These are phyloP conservation scores for Laetiporus sulphureus DNA, from an alignment of 1,284 basidiomycete genomes.

Conservation along the genomic window DNA sequence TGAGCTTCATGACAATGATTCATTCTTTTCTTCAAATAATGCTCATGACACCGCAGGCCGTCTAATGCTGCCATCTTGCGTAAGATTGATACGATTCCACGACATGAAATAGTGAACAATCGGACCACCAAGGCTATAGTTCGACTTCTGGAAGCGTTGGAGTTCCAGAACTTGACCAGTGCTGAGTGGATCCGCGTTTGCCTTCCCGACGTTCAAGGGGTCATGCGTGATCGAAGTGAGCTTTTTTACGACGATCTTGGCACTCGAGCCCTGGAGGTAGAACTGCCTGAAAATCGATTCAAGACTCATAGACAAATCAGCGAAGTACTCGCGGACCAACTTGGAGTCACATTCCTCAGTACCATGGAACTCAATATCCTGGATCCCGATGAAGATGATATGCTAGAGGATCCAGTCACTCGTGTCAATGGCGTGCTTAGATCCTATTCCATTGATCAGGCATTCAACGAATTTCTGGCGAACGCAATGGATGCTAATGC, in stretches of 20 bases:
- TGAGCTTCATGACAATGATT: neutral
- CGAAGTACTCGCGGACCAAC: neutral
- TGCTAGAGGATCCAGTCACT: conserved; percentile 24
- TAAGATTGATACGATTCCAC: neutral
- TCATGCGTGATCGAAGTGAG: conserved; percentile 3
- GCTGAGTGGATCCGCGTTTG: conserved; percentile 1
- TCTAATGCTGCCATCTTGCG: conserved; percentile 4
- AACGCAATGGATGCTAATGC: conserved; percentile 45
- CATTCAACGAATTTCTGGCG: conserved; percentile 41
- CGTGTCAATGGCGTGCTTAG: conserved; percentile 25
- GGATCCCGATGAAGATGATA: conserved; percentile 17
- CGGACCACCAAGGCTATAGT: neutral
- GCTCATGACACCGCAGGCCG: conserved; percentile 3
- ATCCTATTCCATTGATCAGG: conserved; percentile 34
- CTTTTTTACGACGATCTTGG: conserved; percentile 15
- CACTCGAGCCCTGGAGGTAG: conserved; percentile 1
- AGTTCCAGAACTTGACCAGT: conserved; percentile 4
- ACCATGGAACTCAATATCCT: conserved; percentile 9
- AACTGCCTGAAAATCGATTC: conserved; percentile 4
- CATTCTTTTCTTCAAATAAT: neutral
- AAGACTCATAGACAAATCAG: conserved; percentile 5
- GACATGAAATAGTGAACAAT: neutral
- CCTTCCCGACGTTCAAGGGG: conserved; percentile 8
- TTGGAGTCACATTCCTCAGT: conserved; percentile 10
- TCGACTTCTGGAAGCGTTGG: conserved; percentile 7